A percentile compares a stretch with the other conserved stretches of the same genome.
These are phyloP conservation scores for Penicillium diatomitis DNA, from an alignment of 495 filamentous ascomycete species.

Conservation along the genomic window DNA sequence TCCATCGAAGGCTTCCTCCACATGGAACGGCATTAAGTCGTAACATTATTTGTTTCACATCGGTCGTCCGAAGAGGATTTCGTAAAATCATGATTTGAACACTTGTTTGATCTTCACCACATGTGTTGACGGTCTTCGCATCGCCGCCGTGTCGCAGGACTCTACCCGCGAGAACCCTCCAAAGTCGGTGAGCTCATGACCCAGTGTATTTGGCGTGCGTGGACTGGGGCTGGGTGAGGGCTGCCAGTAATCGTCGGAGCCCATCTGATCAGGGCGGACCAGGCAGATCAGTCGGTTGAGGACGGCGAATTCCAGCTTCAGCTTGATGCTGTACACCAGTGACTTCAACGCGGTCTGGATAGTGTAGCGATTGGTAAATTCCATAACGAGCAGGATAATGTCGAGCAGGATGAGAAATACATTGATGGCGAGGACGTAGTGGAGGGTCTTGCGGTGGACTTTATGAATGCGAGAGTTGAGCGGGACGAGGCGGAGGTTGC, in stretches of 20 bases:
- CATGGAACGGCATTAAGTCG: not conserved
- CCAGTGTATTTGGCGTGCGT: not conserved
- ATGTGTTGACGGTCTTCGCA: not conserved
- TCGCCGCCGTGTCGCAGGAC: not conserved
- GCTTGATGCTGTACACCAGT: conserved; percentile 11
- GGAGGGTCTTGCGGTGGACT: conserved; percentile 20
- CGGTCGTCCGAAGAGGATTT: not conserved
- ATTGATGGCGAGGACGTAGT: conserved; percentile 35
- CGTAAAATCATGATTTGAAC: not conserved
- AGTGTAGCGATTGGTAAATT: conserved; percentile 6
- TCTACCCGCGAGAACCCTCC: not conserved
- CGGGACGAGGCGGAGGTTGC: conserved; percentile 20
- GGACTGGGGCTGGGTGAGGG: not conserved
- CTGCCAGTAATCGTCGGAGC: not conserved
- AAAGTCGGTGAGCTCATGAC: not conserved
- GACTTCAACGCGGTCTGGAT: conserved; percentile 9
- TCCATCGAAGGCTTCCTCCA: not conserved
- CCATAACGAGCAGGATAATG: conserved; percentile 7
- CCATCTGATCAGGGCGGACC: conserved; percentile 4
- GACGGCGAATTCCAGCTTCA: conserved; percentile 12
- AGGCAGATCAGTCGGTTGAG: conserved; percentile 9
- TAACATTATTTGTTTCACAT: not conserved
- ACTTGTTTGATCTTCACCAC: not conserved
- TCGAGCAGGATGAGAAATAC: conserved; percentile 29
- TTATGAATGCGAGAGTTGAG: conserved; percentile 11